phyloP scores from a whole-genome alignment of 257 asterid genomes.

The Jacaranda mimosifolia region DNA sequence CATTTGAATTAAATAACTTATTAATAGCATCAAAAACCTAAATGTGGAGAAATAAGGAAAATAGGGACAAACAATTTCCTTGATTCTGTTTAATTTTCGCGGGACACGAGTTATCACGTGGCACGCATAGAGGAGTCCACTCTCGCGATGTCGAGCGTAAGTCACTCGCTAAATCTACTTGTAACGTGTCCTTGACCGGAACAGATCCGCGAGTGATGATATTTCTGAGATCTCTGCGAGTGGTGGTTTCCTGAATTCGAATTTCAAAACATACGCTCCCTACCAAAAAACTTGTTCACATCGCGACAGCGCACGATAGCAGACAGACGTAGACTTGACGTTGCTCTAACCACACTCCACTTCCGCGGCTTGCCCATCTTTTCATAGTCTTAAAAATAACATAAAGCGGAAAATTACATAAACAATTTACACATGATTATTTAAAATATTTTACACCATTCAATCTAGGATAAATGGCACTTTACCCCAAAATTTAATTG shows the following conservation, averaged over 20 bases:
- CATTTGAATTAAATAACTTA: neutral
- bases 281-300: constrained; percentile 24
- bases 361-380: neutral
- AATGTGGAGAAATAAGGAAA: neutral
- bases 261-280: constrained; percentile 30
- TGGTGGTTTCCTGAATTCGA: neutral
- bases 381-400: neutral
- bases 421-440: no score
- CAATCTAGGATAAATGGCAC: no score
- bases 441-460: no score
- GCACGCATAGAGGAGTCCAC: neutral
- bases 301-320: constrained; percentile 55
- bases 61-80: neutral
- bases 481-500: no score
- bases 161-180: neutral
- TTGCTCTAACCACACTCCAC: constrained; percentile 27
- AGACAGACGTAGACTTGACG: constrained; percentile 72
- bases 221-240: neutral
- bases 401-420: neutral
- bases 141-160: neutral
- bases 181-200: neutral
- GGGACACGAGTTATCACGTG: constrained; percentile 14
- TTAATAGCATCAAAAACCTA: neutral
- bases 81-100: constrained; percentile 17
- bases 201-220: constrained; percentile 26